These are phyloP conservation scores for Pelargonium nanum DNA, from an alignment of 345 rosid species.

Conservation along the genomic window DNA sequence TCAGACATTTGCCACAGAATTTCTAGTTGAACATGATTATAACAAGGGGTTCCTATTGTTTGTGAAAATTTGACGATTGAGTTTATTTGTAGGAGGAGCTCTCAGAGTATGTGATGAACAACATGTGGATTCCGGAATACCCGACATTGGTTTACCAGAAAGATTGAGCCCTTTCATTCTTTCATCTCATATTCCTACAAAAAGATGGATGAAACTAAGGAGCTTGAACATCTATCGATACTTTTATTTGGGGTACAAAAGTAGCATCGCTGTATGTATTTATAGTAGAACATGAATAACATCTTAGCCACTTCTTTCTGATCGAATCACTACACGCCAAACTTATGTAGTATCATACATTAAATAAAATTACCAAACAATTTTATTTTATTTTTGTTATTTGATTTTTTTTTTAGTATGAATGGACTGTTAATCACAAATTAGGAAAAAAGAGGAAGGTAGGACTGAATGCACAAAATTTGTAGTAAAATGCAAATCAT, in stretches of 20 bases:
- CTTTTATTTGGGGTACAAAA: neutral
- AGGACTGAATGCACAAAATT: too few relatives aligned
- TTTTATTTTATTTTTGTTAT: too few relatives aligned
- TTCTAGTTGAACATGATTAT: neutral
- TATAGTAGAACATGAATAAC: neutral
- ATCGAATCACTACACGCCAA: too few relatives aligned
- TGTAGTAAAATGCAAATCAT: neutral
- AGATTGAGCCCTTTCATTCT: conserved; percentile 19
- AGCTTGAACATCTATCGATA: neutral
- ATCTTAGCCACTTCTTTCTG: too few relatives aligned
- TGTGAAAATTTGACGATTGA: neutral
- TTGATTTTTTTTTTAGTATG: too few relatives aligned
- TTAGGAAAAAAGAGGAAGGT: too few relatives aligned
- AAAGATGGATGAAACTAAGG: neutral
- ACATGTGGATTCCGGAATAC: conserved; percentile 91
- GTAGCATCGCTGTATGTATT: neutral
- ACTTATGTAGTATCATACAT: too few relatives aligned
- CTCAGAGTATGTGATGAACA: conserved; percentile 48
- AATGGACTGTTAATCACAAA: too few relatives aligned
- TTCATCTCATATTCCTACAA: neutral
- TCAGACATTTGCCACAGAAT: neutral
- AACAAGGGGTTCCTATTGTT: neutral
- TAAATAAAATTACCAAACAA: too few relatives aligned
- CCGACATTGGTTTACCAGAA: conserved; percentile 61
- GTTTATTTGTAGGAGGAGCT: conserved; percentile 52